Percentiles rank a stretch among this genome's conserved stretches.
phyloP scores from a whole-genome alignment of 768 basidiomycete species.

The Pisolithus marmoratus region DNA sequence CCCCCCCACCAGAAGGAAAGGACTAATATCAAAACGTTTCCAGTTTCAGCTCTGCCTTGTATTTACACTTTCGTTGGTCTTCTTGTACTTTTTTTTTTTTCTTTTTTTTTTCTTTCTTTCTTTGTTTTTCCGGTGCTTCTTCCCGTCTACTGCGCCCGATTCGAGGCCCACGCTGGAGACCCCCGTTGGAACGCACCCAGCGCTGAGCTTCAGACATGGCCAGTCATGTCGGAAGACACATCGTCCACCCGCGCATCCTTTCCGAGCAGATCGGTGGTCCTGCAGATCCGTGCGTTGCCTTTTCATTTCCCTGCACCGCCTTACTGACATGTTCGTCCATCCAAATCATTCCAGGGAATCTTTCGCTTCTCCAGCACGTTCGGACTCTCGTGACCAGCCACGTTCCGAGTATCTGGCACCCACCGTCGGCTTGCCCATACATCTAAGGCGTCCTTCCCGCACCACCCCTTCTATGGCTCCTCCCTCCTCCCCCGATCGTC shows the following conservation, averaged over 20 bases:
- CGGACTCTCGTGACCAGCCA: not conserved
- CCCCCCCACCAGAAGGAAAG: no score
- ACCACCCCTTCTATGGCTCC: not conserved
- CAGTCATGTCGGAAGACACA: slow-evolving; percentile 17
- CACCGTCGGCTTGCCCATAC: not conserved
- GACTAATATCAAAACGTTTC: no score
- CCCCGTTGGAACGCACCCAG: no score
- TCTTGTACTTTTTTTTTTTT: not conserved
- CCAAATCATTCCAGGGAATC: not conserved
- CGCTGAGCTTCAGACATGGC: not conserved
- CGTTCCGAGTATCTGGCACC: not conserved
- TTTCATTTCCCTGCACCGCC: not conserved
- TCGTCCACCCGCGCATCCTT: slow-evolving; percentile 24
- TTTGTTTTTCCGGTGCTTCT: not conserved
- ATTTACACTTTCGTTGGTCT: not conserved
- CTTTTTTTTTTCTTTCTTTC: not conserved
- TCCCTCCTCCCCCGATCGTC: not conserved
- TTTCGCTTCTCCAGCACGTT: not conserved
- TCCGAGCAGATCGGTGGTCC: slow-evolving; percentile 19
- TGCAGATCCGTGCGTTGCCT: slow-evolving; percentile 5
- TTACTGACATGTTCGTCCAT: not conserved
- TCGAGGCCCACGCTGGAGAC: not conserved
- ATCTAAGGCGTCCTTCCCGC: not conserved
- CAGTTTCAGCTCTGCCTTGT: not conserved
- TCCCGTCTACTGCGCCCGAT: not conserved